phyloP scores from a whole-genome alignment of 2,329 filamentous ascomycete species.

The Leptographium lundbergii region DNA sequence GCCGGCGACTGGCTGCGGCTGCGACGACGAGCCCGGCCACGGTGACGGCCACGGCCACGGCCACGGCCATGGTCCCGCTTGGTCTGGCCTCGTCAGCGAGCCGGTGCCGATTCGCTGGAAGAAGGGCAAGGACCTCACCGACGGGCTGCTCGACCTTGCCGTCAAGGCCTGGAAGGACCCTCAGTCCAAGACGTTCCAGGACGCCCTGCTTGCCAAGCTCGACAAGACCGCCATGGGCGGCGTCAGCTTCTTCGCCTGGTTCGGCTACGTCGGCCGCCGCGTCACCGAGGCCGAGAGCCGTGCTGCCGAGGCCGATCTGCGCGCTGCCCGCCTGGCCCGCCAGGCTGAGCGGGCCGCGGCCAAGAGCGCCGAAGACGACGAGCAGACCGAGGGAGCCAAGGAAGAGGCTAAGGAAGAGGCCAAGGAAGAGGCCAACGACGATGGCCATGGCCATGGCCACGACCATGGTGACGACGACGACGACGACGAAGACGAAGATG shows the following conservation, averaged over 20 bases:
- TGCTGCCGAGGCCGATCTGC: conserved; percentile 46
- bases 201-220: conserved; percentile 27
- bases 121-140: conserved; percentile 70
- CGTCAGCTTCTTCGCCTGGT: conserved; percentile 79
- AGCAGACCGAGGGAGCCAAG: conserved; percentile 39
- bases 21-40: background rate
- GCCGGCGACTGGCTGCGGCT: background rate
- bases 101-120: conserved; percentile 85
- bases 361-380: conserved; percentile 37
- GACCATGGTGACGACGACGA: conserved; percentile 22
- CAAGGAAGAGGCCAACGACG: conserved; percentile 27
- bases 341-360: conserved; percentile 17
- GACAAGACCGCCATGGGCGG: conserved; percentile 49
- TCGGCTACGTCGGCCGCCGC: conserved; percentile 62
- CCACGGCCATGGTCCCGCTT: conserved; percentile 38
- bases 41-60: conserved; percentile 24
- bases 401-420: conserved; percentile 54
- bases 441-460: conserved; percentile 24
- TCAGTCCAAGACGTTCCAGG: conserved; percentile 24
- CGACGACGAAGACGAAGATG: conserved; percentile 12
- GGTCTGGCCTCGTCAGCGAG: conserved; percentile 71
- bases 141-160: conserved; percentile 64
- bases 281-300: conserved; percentile 61
- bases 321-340: conserved; percentile 18
- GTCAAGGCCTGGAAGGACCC: conserved; percentile 51